These are phyloP conservation scores for Taphrina flavorubra DNA, from an alignment of 1,139 yeast genomes.

Conservation along the genomic window DNA sequence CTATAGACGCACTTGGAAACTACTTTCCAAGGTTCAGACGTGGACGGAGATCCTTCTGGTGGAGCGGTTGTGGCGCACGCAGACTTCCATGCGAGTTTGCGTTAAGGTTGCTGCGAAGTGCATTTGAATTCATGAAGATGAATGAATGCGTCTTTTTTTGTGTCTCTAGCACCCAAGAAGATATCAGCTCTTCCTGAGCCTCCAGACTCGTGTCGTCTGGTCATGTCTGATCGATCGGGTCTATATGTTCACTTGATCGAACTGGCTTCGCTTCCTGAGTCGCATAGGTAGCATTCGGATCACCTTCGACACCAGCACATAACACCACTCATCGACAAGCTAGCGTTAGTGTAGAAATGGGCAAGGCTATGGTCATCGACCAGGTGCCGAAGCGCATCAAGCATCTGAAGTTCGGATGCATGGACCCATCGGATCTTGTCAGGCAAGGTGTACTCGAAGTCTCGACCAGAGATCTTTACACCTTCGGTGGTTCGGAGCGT, in stretches of 20 bases:
- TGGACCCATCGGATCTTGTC: conserved; percentile 86
- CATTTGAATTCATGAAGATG: too few relatives aligned
- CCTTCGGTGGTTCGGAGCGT: conserved; percentile 77
- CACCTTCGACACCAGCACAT: too few relatives aligned
- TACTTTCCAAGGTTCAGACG: too few relatives aligned
- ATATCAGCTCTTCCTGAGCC: too few relatives aligned
- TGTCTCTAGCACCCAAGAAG: not conserved
- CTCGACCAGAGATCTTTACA: conserved; percentile 87
- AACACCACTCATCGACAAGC: too few relatives aligned
- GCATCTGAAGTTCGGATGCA: conserved; percentile 90
- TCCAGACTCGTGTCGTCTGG: too few relatives aligned
- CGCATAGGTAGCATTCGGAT: too few relatives aligned
- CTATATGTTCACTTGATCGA: too few relatives aligned
- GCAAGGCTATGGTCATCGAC: conserved; percentile 42
- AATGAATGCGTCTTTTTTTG: conserved; percentile 12
- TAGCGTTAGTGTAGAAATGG: conserved; percentile 4
- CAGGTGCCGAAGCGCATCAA: conserved; percentile 51
- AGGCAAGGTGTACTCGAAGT: conserved; percentile 96
- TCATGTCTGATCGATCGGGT: too few relatives aligned
- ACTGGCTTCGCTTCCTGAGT: too few relatives aligned
- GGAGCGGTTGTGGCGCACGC: conserved; percentile 15
- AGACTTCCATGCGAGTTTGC: not conserved
- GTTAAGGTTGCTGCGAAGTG: not conserved
- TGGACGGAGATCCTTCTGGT: not conserved
- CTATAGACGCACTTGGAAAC: too few relatives aligned